Evolutionary conservation across 768 basidiomycete genomes (phyloP), one percentile per base, ranked within the genome.

Genomic region (Panaeolus cyanescens): DNA sequence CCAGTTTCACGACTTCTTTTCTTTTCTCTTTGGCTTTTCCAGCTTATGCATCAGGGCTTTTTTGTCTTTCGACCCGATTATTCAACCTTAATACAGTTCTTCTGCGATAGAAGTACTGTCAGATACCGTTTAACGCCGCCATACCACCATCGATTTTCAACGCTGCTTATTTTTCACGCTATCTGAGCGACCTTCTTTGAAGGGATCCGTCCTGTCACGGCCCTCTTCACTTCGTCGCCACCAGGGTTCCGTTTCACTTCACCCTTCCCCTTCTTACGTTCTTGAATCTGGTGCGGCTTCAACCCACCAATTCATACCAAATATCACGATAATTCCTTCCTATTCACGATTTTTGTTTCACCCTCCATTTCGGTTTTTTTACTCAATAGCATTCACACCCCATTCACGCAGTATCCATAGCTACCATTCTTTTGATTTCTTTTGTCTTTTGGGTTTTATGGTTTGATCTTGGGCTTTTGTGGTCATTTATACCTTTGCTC

Each of bases 381-480:
- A 25, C 45, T 50, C 45, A 50, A 50, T 8, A 20, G 45, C 45
- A 50, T 50, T 50, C 25, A 50, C 45, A 22, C 45, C 37, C 25
- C 45, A 50, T 50, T 25, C 45, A 28, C 45, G 10, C 45, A 50
- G 45, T 50, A 50, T 50, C 45, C 25, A 50, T 50, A 50, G 45
- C 19, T 50, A 50, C 45, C 45, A 28, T 22, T 42, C 6, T 50
- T 50, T n/a, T 50, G 45, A 50, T 50, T 50, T 50, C 25, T 12
- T 50, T 50, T 28, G 45, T 50, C 25, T 12, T 50, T 50, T 28
- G 45, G 45, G 45, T 50, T 50, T 50, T 50, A 50, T 50, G 45
- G 4, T 50, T 8, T 20, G 20, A 42, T 42, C 12, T 50, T 50
- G 25, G 45, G 45, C 22, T 13, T 50, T 50, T 50, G 45, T 50